Evolutionary conservation across 345 rosid genomes (phyloP).

Genomic region (Gossypium arboreum): DNA sequence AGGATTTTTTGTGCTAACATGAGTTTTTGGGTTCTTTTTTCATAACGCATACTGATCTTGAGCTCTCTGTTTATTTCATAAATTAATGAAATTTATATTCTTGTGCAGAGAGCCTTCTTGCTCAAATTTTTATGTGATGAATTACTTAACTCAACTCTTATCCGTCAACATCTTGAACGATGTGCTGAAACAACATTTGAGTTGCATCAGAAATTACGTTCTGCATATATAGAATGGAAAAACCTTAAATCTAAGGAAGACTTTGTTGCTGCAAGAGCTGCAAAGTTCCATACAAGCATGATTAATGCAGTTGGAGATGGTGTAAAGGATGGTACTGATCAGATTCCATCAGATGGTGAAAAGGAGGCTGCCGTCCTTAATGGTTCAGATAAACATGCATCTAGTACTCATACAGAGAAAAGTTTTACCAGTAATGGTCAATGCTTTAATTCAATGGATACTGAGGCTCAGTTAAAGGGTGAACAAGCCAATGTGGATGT

Average conservation of each 20-base stretch:
- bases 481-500: constrained; percentile 14
- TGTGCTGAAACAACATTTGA: constrained; percentile 69
- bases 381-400: constrained; percentile 24
- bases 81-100: neutral
- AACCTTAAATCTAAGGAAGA: constrained; percentile 69
- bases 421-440: constrained; percentile 18
- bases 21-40: neutral
- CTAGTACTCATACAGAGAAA: constrained; percentile 30
- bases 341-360: constrained; percentile 27
- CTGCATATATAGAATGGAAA: constrained; percentile 62
- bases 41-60: neutral
- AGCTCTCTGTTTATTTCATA: constrained; percentile 4
- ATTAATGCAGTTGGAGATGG: constrained; percentile 38
- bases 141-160: constrained; percentile 68
- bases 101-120: constrained; percentile 74
- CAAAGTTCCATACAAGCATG: constrained; percentile 40
- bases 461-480: constrained; percentile 28
- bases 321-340: constrained; percentile 28
- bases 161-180: constrained; percentile 92
- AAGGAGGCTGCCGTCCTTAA: constrained; percentile 28
- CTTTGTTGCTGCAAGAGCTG: constrained; percentile 49
- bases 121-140: constrained; percentile 89
- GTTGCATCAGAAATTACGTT: constrained; percentile 84
- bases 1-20: neutral
- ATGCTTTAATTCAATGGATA: constrained; percentile 21